Evolutionary conservation across 2,329 filamentous ascomycete species (phyloP), one percentile per base, ranked within the genome.

Genomic region (Diaporthe sp.): DNA sequence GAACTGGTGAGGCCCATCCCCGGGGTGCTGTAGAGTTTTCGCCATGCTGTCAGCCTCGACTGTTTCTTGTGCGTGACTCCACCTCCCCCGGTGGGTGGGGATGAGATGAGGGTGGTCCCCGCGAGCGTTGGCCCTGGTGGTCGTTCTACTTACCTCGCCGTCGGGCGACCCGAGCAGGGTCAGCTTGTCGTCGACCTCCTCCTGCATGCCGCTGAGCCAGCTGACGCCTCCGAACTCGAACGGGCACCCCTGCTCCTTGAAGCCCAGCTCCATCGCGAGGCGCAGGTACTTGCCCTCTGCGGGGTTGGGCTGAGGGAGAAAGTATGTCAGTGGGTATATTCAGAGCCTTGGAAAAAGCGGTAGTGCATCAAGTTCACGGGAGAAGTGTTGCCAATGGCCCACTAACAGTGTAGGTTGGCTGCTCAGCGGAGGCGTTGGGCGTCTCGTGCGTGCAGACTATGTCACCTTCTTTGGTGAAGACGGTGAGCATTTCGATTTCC

Each of bases 151-250:
- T 19, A 33, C 50, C 40, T 69, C 66, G n/a, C 52, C 52, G 35
- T 40, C 50, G 10, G 50, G 50, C 15, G 50, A 69, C 17, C 47
- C 66, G 33, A 55, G 50, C 19, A 69, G 52, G 5, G 67, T 57
- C 52, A 40, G 10, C 67, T 70, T 70, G 25, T 70, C 67, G 25
- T 70, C 67, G 19, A 57, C 38, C 42, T 70, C 52, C 67, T 70
- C 67, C 25, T 70, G 67, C 28, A n/a, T 33, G 19, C 52, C 67
- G 13, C 67, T 58, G 28, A 70, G 52, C 67, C 67, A 57, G 25
- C 13, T 25, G 50, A 57, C 28, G 52, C n/a, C 47, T 28, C 67
- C 67, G 10, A 70, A 57, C 25, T 33, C 67, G 38, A 70, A 57
- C 8, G 38, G 52, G 38, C 67, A 70, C 8, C 35, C 52, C 19